phyloP scores from a whole-genome alignment of 176 grass and related monocot genomes.

The Paspalum vaginatum region DNA sequence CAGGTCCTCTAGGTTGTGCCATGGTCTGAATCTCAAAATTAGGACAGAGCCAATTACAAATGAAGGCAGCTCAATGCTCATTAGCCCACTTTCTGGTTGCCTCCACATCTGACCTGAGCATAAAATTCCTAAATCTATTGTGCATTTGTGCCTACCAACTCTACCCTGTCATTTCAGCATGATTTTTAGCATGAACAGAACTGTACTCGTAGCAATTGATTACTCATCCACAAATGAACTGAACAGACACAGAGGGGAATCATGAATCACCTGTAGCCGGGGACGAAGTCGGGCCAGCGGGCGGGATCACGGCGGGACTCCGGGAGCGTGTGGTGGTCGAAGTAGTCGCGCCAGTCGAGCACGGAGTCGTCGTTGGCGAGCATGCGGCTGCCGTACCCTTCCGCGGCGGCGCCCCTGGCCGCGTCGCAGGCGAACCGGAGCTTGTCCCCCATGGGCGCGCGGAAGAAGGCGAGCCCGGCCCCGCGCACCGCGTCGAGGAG shows the following conservation, averaged over 20 bases:
- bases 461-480: conserved; percentile 64
- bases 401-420: conserved; percentile 54
- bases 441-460: conserved; percentile 64
- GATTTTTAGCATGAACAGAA: background rate
- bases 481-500: conserved; percentile 66
- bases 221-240: background rate
- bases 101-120: conserved; percentile 20
- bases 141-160: background rate
- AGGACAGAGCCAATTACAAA: conserved; percentile 8
- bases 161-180: background rate
- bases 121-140: background rate
- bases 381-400: conserved; percentile 94
- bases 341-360: conserved; percentile 96
- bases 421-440: conserved; percentile 73
- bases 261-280: conserved; percentile 70
- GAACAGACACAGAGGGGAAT: background rate
- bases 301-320: conserved; percentile 68
- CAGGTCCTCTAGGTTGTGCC: background rate
- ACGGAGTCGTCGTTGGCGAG: conserved; percentile 82
- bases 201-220: background rate
- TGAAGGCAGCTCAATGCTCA: conserved; percentile 13
- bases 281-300: conserved; percentile 81
- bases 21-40: background rate
- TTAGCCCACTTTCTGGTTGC: background rate
- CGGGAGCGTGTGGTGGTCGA: conserved; percentile 90